Conservation (phyloP, 2,329 filamentous ascomycete genomes). For the Emergomyces pasteurianus region DNA sequence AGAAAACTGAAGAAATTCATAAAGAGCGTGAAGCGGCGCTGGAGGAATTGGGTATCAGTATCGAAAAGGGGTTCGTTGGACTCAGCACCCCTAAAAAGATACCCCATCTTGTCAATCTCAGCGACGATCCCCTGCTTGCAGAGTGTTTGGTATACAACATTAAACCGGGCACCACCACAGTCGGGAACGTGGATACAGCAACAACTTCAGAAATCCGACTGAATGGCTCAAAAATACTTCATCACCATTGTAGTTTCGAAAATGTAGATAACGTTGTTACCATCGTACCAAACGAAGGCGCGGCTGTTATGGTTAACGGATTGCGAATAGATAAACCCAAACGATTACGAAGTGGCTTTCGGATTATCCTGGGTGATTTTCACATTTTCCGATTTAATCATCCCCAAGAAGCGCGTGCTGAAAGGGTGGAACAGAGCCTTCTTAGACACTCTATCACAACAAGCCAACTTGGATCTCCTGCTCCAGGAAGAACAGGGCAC, state of each 20-base stretch:
- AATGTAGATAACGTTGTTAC: constrained; percentile 91
- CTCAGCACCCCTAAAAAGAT: constrained; percentile 97
- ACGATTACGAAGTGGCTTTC: constrained; percentile 78
- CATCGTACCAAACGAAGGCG: constrained; percentile 76
- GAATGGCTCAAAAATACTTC: constrained; percentile 84
- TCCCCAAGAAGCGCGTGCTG: constrained; percentile 85
- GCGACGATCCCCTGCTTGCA: constrained; percentile 82
- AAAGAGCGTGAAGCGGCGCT: constrained; percentile 91
- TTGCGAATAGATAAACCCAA: constrained; percentile 76
- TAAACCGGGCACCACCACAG: constrained; percentile 86
- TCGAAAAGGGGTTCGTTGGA: constrained; percentile 95
- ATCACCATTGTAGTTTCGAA: constrained; percentile 88
- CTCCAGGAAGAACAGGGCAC: constrained; percentile 52
- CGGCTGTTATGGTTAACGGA: constrained; percentile 96
- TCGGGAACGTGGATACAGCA: constrained; percentile 84
- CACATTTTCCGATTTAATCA: constrained; percentile 97
- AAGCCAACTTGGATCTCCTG: constrained; percentile 53
- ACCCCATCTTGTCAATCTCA: constrained; percentile 96
- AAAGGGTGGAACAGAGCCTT: constrained; percentile 77
- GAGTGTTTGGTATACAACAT: constrained; percentile 97
- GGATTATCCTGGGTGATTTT: constrained; percentile 93
- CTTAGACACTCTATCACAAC: constrained; percentile 68
- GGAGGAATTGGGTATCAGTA: constrained; percentile 95
- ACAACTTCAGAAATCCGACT: constrained; percentile 78
- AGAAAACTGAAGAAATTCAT: constrained; percentile 93